Conservation (phyloP, 2,329 filamentous ascomycete species). For the Trichoderma sp. region DNA sequence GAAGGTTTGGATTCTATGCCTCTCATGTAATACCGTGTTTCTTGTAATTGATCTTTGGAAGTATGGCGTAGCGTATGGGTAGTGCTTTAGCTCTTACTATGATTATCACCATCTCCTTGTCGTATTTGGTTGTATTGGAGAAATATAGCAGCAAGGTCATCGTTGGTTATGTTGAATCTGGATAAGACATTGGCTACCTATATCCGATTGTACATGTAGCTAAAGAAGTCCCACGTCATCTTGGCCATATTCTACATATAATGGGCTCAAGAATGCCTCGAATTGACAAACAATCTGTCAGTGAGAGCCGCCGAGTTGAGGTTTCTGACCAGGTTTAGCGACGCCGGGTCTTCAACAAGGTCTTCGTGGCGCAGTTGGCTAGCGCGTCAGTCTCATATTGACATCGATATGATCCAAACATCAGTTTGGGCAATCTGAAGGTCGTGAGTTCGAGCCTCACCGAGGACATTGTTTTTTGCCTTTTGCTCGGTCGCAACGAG, state of each 20-base stretch:
- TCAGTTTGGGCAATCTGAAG: conserved; percentile 44
- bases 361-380: conserved; percentile 28
- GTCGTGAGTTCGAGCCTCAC: conserved; percentile 56
- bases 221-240: not conserved
- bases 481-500: not conserved
- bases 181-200: not conserved
- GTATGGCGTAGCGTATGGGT: conserved; percentile 9
- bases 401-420: conserved; percentile 36
- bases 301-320: not conserved
- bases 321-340: not conserved
- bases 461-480: conserved; percentile 43
- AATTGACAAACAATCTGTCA: not conserved
- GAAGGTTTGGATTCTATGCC: conserved; percentile 29
- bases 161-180: not conserved
- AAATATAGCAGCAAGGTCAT: not conserved
- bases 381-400: conserved; percentile 29
- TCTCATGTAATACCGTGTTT: not conserved
- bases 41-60: not conserved
- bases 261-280: not conserved
- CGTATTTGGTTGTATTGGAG: not conserved
- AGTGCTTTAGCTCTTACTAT: not conserved
- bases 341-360: conserved; percentile 9
- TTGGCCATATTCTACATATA: not conserved
- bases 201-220: not conserved
- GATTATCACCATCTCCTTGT: not conserved